Evolutionary conservation across 768 basidiomycete genomes (phyloP), one percentile per base, ranked within the genome.

Genomic region (Boletus sensibilis): DNA sequence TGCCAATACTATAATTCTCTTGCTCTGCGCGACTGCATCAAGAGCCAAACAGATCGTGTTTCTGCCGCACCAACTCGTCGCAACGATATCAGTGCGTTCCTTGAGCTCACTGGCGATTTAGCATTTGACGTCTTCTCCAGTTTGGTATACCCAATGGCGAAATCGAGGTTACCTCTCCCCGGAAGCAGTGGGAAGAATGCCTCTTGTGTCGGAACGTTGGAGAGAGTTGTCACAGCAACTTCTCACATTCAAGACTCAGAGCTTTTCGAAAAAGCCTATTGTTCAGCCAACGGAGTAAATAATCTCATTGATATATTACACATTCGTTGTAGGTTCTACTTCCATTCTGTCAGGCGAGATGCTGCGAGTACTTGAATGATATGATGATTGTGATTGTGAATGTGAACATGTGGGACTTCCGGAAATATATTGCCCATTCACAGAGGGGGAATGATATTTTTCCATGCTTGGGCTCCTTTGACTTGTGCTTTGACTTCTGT

Each of bases 1-100:
- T 94, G 94, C 76, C 88, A 92, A 67, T 96, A 91, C 71, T 94
- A 96, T 75, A 98, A 98, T 73, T 73, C 81, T 20, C 80, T 97
- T 34, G 87, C 91, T 1, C 81, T 98, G 46, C 82, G 85, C 37
- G 91, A 94, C 64, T 88, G 84, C 58, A 72, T 92, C 59, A 84
- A 89, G 61, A 86, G 85, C 5, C 80, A 84, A 31, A 82, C 79
- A 20, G 90, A 94, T 66, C 82, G 86, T 52, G 74, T 80, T 53
- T 76, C 82, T 51, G 94, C 94, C 11, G 85, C 87, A 11, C 94
- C 94, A 0, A 92, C 88, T n/a, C 85, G 89, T 56, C 86, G 91
- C 53, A 80, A 84, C 59, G 92, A 94, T 68, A 94, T 94, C 53
- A 69, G 92, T 94, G 66, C 71, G 89, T 79, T 21, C 16, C 47